Conservation (phyloP, 2,329 filamentous ascomycete genomes). For the Berkeleyomyces rouxiae region DNA sequence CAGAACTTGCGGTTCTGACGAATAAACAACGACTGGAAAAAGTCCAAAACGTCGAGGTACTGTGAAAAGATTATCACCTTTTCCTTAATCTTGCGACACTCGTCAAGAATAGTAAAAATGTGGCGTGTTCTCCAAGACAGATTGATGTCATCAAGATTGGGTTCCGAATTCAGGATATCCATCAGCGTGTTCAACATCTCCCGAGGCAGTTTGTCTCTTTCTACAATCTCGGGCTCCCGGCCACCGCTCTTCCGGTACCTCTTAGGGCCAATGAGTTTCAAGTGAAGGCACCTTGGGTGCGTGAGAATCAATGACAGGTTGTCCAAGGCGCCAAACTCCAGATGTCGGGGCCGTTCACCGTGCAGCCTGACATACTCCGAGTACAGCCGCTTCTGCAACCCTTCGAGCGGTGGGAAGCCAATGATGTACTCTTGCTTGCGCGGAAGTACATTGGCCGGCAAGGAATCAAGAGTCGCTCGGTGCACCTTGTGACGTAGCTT, state of each 20-base stretch:
- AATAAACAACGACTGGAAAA: slow-evolving; percentile 42
- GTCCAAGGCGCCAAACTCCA: slow-evolving; percentile 22
- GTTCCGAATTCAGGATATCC: slow-evolving; percentile 4
- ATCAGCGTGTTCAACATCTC: background rate
- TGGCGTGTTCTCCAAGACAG: slow-evolving; percentile 30
- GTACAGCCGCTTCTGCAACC: slow-evolving; percentile 49
- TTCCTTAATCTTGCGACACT: slow-evolving; percentile 45
- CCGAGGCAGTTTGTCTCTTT: slow-evolving; percentile 7
- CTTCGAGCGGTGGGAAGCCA: slow-evolving; percentile 46
- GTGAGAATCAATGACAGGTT: slow-evolving; percentile 33
- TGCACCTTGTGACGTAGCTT: slow-evolving; percentile 65
- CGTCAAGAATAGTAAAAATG: slow-evolving; percentile 44
- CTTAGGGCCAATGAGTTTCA: slow-evolving; percentile 18
- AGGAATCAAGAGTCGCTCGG: slow-evolving; percentile 49
- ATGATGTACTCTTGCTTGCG: slow-evolving; percentile 71
- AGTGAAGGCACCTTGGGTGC: slow-evolving; percentile 33
- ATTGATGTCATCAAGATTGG: slow-evolving; percentile 8
- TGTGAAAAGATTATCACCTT: slow-evolving; percentile 72
- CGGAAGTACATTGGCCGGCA: slow-evolving; percentile 47
- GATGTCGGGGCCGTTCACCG: background rate
- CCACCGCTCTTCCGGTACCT: slow-evolving; percentile 3
- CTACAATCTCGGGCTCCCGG: background rate
- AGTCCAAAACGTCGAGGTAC: slow-evolving; percentile 51
- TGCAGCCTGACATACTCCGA: slow-evolving; percentile 24
- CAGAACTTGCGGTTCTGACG: slow-evolving; percentile 29